These are phyloP conservation scores for Trichoderma harzianum DNA, from an alignment of 2,329 filamentous ascomycete genomes.

Conservation along the genomic window DNA sequence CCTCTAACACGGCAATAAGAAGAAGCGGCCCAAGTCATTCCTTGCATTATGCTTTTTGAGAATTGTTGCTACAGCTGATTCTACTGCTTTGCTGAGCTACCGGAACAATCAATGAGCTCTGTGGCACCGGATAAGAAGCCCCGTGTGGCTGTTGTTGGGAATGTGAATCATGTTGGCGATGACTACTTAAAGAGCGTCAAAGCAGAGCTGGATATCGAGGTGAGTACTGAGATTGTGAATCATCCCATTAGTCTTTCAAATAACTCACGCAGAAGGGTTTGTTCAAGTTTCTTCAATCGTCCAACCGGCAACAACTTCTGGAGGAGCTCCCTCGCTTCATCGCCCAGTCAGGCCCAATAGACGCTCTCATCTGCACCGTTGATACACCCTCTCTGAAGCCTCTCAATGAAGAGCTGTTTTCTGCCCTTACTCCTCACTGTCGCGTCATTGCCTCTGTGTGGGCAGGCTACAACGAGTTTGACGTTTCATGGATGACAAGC, in stretches of 20 bases:
- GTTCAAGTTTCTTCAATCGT: slow-evolving; percentile 32
- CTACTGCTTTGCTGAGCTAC: neutral
- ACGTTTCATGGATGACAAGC: slow-evolving; percentile 40
- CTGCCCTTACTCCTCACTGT: slow-evolving; percentile 38
- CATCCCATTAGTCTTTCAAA: neutral
- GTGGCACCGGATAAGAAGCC: slow-evolving; percentile 29
- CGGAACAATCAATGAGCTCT: neutral
- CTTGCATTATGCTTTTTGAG: too few species aligned
- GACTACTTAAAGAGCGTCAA: slow-evolving; percentile 40
- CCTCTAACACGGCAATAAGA: neutral
- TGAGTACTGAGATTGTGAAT: neutral
- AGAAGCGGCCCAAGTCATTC: neutral
- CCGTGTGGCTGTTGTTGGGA: slow-evolving; percentile 41
- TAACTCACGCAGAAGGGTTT: neutral
- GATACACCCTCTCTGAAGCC: slow-evolving; percentile 47
- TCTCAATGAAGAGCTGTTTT: slow-evolving; percentile 45
- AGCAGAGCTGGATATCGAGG: slow-evolving; percentile 27
- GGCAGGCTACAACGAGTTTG: slow-evolving; percentile 48
- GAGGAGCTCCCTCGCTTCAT: slow-evolving; percentile 36
- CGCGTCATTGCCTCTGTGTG: slow-evolving; percentile 46
- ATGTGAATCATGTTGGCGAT: slow-evolving; percentile 36
- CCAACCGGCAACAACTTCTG: slow-evolving; percentile 36
- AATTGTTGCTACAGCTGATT: neutral
- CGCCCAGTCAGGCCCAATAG: slow-evolving; percentile 38
- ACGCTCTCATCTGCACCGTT: slow-evolving; percentile 49